Evolutionary conservation across 2,329 filamentous ascomycete species (phyloP).

Genomic region (Alternaria postmessia): DNA sequence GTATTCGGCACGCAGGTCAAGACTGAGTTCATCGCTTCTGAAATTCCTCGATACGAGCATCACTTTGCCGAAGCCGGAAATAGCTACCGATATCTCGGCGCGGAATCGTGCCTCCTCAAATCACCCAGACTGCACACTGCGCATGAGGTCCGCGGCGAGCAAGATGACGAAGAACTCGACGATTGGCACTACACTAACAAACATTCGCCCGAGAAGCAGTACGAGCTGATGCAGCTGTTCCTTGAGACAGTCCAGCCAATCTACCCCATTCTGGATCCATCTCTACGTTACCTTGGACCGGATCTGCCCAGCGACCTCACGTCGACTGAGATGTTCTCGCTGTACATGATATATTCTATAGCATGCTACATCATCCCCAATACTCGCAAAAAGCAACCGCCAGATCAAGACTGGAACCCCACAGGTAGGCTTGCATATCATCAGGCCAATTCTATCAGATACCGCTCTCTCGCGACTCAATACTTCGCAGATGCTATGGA

Average conservation of each 20-base stretch:
- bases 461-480: conserved; percentile 35
- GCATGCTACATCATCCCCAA: conserved; percentile 44
- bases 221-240: conserved; percentile 43
- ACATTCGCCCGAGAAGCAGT: conserved; percentile 33
- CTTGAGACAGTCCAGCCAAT: conserved; percentile 39
- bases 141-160: conserved; percentile 21
- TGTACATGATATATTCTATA: conserved; percentile 50
- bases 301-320: conserved; percentile 35
- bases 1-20: conserved; percentile 15
- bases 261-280: conserved; percentile 42
- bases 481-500: conserved; percentile 44
- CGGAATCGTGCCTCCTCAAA: conserved; percentile 44
- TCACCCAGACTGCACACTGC: conserved; percentile 39
- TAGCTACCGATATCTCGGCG: conserved; percentile 48
- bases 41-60: conserved; percentile 38
- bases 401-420: conserved; percentile 31
- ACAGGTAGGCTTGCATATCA: conserved; percentile 40
- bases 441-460: conserved; percentile 41
- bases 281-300: conserved; percentile 34
- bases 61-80: conserved; percentile 44
- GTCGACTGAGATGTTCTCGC: conserved; percentile 37
- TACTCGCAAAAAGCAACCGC: conserved; percentile 31
- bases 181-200: conserved; percentile 35
- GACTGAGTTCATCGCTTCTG: conserved; percentile 25
- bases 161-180: conserved; percentile 33